A percentile compares a stretch with the other conserved stretches of the same genome.
Conservation (phyloP, 768 basidiomycete species). For the Calocybe cyanea region DNA sequence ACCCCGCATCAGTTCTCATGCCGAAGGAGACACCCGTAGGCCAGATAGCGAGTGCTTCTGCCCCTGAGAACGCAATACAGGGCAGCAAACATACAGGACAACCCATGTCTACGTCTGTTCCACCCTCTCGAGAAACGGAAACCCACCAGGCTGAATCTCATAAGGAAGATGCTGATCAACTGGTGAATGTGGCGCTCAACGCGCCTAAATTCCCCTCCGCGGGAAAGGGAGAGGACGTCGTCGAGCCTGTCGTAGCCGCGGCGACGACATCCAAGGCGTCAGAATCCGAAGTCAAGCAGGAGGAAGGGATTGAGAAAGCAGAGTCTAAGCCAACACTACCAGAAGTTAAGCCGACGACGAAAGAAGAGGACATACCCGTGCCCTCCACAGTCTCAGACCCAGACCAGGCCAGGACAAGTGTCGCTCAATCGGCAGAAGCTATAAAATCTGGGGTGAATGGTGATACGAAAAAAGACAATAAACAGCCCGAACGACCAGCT, state of each 20-base stretch:
- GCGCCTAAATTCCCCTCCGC: too few species aligned
- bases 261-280: neutral
- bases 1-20: slow-evolving; percentile 6
- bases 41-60: too few species aligned
- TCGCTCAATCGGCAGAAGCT: too few species aligned
- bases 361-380: slow-evolving; percentile 1
- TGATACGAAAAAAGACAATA: neutral
- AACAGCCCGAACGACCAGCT: neutral
- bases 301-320: neutral
- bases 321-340: neutral
- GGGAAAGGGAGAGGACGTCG: too few species aligned
- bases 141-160: too few species aligned
- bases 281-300: neutral
- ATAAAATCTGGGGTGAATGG: slow-evolving; percentile 3
- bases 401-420: neutral
- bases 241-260: neutral
- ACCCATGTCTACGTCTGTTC: too few species aligned
- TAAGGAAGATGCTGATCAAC: too few species aligned
- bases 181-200: too few species aligned
- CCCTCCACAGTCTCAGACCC: neutral
- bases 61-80: too few species aligned
- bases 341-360: neutral
- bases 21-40: neutral
- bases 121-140: too few species aligned
- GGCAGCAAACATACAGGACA: too few species aligned